These are phyloP conservation scores for Colletotrichum costaricense DNA, from an alignment of 2,329 filamentous ascomycete genomes.

Conservation along the genomic window DNA sequence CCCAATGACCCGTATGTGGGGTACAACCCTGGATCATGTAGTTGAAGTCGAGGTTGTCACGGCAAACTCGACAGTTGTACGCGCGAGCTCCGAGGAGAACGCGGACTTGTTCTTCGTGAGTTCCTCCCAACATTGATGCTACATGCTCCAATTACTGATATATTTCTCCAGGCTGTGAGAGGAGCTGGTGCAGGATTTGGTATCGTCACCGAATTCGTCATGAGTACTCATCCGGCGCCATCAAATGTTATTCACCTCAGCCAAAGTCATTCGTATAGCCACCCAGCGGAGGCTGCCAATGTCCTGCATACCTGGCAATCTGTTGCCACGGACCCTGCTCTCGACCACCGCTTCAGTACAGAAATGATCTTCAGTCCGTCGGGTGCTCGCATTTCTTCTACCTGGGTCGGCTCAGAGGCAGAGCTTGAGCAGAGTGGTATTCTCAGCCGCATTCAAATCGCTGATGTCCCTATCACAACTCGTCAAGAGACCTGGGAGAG, in stretches of 20 bases:
- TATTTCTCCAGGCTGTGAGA: slow-evolving; percentile 37
- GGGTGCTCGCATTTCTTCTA: slow-evolving; percentile 61
- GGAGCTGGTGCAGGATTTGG: slow-evolving; percentile 53
- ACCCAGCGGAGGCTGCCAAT: slow-evolving; percentile 53
- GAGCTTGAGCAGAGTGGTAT: slow-evolving; percentile 60
- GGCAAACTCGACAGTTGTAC: slow-evolving; percentile 40
- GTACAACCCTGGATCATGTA: slow-evolving; percentile 64
- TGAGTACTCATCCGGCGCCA: slow-evolving; percentile 52
- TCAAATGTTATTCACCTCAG: slow-evolving; percentile 60
- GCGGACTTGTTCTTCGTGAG: slow-evolving; percentile 43
- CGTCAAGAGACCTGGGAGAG: slow-evolving; percentile 63
- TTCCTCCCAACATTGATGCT: neutral
- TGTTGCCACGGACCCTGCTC: slow-evolving; percentile 57
- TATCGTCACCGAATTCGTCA: slow-evolving; percentile 44
- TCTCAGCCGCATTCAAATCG: slow-evolving; percentile 49
- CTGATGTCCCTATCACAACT: slow-evolving; percentile 53
- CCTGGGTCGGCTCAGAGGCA: slow-evolving; percentile 62
- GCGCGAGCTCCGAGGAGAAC: slow-evolving; percentile 37
- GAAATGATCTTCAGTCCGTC: slow-evolving; percentile 59
- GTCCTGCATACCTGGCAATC: slow-evolving; percentile 63
- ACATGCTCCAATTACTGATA: neutral
- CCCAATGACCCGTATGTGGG: slow-evolving; percentile 68
- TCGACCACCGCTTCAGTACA: slow-evolving; percentile 62
- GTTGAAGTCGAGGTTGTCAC: slow-evolving; percentile 51
- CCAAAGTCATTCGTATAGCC: slow-evolving; percentile 57